Percentiles rank a stretch among this genome's conserved stretches.
These are phyloP conservation scores for Globisporangium uncinulatum DNA, from an alignment of 352 stramenopile species.

Conservation along the genomic window DNA sequence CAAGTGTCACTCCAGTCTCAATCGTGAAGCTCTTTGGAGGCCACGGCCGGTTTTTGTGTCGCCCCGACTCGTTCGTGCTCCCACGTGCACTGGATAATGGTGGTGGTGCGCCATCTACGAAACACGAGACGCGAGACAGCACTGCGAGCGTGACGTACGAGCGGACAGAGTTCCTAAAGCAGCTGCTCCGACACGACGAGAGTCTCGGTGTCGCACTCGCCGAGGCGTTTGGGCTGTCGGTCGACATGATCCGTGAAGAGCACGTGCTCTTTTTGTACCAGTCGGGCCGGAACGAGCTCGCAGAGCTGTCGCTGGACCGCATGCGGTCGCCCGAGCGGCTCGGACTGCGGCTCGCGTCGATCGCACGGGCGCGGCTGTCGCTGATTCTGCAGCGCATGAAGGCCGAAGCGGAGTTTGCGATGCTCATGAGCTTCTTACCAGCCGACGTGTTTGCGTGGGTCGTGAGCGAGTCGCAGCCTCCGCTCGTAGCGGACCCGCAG, in stretches of 20 bases:
- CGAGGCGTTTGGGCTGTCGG: constrained; percentile 65
- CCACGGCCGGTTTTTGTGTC: constrained; percentile 46
- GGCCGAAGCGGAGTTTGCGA: constrained; percentile 58
- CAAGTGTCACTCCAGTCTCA: constrained; percentile 59
- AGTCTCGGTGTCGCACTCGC: constrained; percentile 55
- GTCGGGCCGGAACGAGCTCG: constrained; percentile 56
- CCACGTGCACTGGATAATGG: too few species aligned
- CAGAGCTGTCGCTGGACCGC: constrained; percentile 68
- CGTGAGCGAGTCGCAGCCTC: constrained; percentile 39
- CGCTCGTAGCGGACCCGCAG: constrained; percentile 47
- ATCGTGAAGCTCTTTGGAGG: constrained; percentile 58
- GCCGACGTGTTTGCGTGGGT: constrained; percentile 77
- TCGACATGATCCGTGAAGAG: constrained; percentile 72
- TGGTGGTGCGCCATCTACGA: neutral
- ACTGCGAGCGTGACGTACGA: constrained; percentile 35
- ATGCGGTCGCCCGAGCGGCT: constrained; percentile 64
- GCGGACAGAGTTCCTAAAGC: constrained; percentile 60
- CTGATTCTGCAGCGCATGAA: constrained; percentile 80
- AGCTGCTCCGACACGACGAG: constrained; percentile 67
- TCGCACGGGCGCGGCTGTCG: constrained; percentile 35
- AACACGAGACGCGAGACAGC: constrained; percentile 17
- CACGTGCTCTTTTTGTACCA: constrained; percentile 81
- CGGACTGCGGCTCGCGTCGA: constrained; percentile 40
- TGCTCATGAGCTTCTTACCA: constrained; percentile 79
- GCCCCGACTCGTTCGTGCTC: constrained; percentile 54